phyloP scores from a whole-genome alignment of 2,329 filamentous ascomycete species.

The Pseudocercospora fijiensis region DNA sequence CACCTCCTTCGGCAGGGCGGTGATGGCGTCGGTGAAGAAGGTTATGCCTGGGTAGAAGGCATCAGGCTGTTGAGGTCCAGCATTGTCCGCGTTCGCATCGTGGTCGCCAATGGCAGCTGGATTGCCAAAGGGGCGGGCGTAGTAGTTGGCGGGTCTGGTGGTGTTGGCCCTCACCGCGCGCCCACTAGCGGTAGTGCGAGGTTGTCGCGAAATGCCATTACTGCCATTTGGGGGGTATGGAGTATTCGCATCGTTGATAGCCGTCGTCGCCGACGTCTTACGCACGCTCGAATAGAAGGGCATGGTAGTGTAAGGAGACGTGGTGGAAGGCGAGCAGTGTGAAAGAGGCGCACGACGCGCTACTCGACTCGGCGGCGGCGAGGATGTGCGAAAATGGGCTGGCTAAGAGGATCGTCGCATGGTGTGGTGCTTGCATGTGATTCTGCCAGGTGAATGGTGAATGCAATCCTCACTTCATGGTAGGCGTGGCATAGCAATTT shows the following conservation, averaged over 20 bases:
- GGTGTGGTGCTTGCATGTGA: neutral
- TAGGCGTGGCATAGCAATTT: neutral
- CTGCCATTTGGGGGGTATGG: slow-evolving; percentile 3
- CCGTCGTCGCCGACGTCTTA: slow-evolving; percentile 23
- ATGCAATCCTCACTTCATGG: neutral
- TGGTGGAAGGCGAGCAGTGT: neutral
- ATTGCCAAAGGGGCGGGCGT: slow-evolving; percentile 50
- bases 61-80: slow-evolving; percentile 33
- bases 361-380: slow-evolving; percentile 3
- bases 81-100: slow-evolving; percentile 29
- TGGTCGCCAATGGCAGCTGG: slow-evolving; percentile 39
- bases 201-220: slow-evolving; percentile 20
- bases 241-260: slow-evolving; percentile 7
- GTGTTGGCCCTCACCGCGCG: slow-evolving; percentile 49
- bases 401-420: slow-evolving; percentile 8
- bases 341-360: slow-evolving; percentile 14
- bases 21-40: slow-evolving; percentile 86
- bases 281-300: slow-evolving; percentile 26
- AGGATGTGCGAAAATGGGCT: neutral
- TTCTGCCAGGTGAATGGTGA: neutral
- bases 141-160: slow-evolving; percentile 51
- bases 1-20: slow-evolving; percentile 89
- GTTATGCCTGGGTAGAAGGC: slow-evolving; percentile 66
- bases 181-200: slow-evolving; percentile 42
- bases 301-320: slow-evolving; percentile 14